phyloP scores from a whole-genome alignment of 805 yeast species.

The Yueomyces sinensis region DNA sequence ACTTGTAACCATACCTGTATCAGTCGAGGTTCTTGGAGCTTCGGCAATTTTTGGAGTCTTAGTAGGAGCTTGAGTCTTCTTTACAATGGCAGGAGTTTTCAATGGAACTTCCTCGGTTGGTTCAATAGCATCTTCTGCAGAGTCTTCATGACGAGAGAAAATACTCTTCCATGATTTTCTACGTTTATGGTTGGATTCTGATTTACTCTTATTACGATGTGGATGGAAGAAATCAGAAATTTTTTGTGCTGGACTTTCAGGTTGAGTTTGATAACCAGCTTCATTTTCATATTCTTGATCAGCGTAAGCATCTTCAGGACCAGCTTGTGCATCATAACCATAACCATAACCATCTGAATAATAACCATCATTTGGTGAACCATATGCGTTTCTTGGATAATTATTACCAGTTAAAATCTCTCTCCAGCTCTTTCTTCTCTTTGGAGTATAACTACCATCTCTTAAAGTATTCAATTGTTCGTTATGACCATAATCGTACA shows the following conservation, averaged over 20 bases:
- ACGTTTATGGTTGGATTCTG: too few relatives aligned
- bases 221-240: background rate
- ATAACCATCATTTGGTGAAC: background rate
- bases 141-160: slow-evolving; percentile 14
- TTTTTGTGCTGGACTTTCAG: background rate
- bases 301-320: background rate
- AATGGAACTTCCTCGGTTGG: background rate
- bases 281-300: too few relatives aligned
- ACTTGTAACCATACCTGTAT: background rate
- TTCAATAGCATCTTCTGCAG: background rate
- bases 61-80: background rate
- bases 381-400: background rate
- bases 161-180: slow-evolving; percentile 14
- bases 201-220: slow-evolving; percentile 29
- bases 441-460: background rate
- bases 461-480: too few relatives aligned
- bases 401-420: background rate
- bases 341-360: too few relatives aligned
- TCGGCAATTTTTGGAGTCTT: background rate
- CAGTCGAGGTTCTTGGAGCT: too few relatives aligned
- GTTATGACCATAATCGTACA: background rate
- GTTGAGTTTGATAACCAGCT: background rate
- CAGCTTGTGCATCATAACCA: background rate
- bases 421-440: background rate
- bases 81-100: background rate